A percentile compares a stretch with the other conserved stretches of the same genome.
Evolutionary conservation across 257 asterid species (phyloP).

Genomic region (Linaria vulgaris): DNA sequence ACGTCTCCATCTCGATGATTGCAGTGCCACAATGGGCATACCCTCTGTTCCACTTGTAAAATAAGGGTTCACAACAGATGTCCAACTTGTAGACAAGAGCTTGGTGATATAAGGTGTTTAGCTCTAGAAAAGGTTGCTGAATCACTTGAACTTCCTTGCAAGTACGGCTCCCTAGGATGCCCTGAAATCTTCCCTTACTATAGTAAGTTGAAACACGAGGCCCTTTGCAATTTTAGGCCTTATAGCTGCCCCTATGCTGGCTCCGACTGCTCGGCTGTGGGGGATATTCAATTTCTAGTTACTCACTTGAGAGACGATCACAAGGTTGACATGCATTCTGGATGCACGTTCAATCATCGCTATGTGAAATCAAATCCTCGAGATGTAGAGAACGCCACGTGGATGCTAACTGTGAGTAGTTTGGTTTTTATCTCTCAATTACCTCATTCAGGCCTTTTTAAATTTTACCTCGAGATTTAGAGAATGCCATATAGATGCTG

Average conservation of each 20-base stretch:
- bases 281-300: slow-evolving; percentile 45
- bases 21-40: slow-evolving; percentile 67
- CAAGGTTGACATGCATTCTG: slow-evolving; percentile 66
- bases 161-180: slow-evolving; percentile 42
- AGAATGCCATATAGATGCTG: too few species aligned
- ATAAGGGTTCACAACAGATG: slow-evolving; percentile 52
- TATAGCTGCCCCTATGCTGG: slow-evolving; percentile 62
- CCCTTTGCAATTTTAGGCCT: slow-evolving; percentile 49
- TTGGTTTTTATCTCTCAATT: background rate
- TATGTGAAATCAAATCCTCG: slow-evolving; percentile 60
- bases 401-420: slow-evolving; percentile 60
- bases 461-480: too few species aligned
- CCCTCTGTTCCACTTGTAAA: slow-evolving; percentile 58
- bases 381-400: slow-evolving; percentile 57
- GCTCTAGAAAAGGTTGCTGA: slow-evolving; percentile 62
- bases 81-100: slow-evolving; percentile 63
- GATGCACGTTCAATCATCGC: slow-evolving; percentile 60
- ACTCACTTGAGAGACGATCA: slow-evolving; percentile 52
- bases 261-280: slow-evolving; percentile 51
- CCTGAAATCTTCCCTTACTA: slow-evolving; percentile 53
- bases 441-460: too few species aligned
- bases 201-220: slow-evolving; percentile 55
- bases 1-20: background rate
- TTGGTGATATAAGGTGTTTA: slow-evolving; percentile 58
- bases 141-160: slow-evolving; percentile 58